A percentile compares a stretch with the other conserved stretches of the same genome.
phyloP scores from a whole-genome alignment of 129 eudicot species.

The Artemisia argyi region DNA sequence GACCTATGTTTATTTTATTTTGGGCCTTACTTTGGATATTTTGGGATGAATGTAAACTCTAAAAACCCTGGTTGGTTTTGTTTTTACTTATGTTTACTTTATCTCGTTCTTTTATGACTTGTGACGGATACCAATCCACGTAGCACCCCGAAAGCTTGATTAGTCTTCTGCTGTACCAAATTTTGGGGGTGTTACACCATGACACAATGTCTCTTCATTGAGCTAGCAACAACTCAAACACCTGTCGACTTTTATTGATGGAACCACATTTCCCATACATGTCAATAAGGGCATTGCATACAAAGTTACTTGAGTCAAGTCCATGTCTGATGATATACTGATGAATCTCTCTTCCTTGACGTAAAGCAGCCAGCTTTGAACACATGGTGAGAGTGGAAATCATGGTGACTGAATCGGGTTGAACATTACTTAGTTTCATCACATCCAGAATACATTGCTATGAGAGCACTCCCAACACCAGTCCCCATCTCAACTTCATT shows the following conservation, averaged over 20 bases:
- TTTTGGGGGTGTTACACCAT: too few species aligned
- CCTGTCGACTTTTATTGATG: constrained; percentile 23
- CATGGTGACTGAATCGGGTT: constrained; percentile 49
- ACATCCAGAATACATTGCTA: constrained; percentile 49
- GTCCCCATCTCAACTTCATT: constrained; percentile 36
- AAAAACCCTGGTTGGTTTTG: too few species aligned
- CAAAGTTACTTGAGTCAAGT: constrained; percentile 41
- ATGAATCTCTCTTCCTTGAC: constrained; percentile 42
- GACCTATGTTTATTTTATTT: too few species aligned
- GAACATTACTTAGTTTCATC: constrained; percentile 19
- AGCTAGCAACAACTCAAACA: constrained; percentile 28
- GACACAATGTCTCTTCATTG: constrained; percentile 35
- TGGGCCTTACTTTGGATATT: too few species aligned
- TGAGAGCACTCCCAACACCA: constrained; percentile 53
- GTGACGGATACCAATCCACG: too few species aligned
- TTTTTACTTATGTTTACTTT: too few species aligned
- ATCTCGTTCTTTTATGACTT: too few species aligned
- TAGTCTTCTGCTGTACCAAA: too few species aligned
- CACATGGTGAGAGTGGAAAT: constrained; percentile 42
- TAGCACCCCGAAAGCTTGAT: too few species aligned
- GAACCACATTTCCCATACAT: constrained; percentile 43
- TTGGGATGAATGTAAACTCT: too few species aligned
- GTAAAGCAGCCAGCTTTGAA: constrained; percentile 44
- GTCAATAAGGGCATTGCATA: constrained; percentile 41
- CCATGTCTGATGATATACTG: constrained; percentile 36